Base-by-base conservation (phyloP, 2,329 filamentous ascomycete species). In the Fusarium euwallaceae region DNA sequence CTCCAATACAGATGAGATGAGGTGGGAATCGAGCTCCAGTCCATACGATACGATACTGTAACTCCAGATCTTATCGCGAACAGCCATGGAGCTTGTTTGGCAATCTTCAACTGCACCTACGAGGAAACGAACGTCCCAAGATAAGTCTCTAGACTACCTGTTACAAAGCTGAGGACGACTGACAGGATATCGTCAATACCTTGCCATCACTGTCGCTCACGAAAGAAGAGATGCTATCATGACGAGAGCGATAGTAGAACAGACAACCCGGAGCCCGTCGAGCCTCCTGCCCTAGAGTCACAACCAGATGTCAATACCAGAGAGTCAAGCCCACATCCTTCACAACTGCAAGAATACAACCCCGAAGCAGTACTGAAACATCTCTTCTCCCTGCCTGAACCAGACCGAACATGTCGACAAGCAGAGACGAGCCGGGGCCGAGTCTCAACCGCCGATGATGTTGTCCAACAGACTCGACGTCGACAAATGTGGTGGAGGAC, bases 211-310 rank as follows among this genome's bases (percentile, higher is more conserved):
- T 71, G 69, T 39, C 69, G 69, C 22, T 32, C 58, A 20, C 69
- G 69, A 22, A 71, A 71, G 43, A 71, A 71, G 14, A 43, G 61
- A 45, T 71, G 69, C n/a, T 71, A 66, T 53, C 69, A 71, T 34
- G 34, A 65, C 24, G 45, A 22, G 61, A 59, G 14, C 20, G 48
- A 32, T 12, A 14, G 6, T n/a, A 32, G 48, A 4, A 8, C 48
- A 3, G 27, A 55, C 17, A 55, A 32, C 8, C 11, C 11, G 48
- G 27, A 32, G 9, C 10, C 48, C 20, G 48, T 32, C 27, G 27
- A 55, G 27, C 17, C 11, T 4, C 6, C 6, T 3, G 17, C 11
- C 4, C 27, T 2, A n/a, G 48, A 55, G 17, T 12, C 36, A n/a
- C 56, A 59, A 16, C 56, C 56, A 27, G 56, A 59, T 17, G 29